phyloP scores from a whole-genome alignment of 1,284 basidiomycete species.

The Erythrobasidium hasegawianum region DNA sequence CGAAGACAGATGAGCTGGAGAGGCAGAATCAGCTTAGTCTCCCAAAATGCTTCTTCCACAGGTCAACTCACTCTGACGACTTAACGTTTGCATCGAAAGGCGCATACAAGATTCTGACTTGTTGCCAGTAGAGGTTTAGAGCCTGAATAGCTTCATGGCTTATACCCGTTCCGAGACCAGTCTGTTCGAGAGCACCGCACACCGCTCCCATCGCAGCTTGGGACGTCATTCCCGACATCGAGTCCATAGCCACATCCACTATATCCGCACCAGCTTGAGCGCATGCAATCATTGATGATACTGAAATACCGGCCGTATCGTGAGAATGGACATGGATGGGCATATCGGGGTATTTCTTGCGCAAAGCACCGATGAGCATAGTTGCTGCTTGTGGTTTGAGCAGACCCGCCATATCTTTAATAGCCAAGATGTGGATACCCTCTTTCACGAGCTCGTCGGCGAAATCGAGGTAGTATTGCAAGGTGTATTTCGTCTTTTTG shows the following conservation, averaged over 20 bases:
- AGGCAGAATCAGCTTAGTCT: slow-evolving; percentile 2
- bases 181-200: slow-evolving; percentile 91
- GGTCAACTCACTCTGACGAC: slow-evolving; percentile 58
- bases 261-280: slow-evolving; percentile 96
- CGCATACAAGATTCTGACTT: slow-evolving; percentile 89
- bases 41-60: background rate
- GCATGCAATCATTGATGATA: slow-evolving; percentile 91
- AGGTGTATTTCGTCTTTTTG: slow-evolving; percentile 95
- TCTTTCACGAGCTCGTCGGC: slow-evolving; percentile 84
- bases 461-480: slow-evolving; percentile 97
- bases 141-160: slow-evolving; percentile 96
- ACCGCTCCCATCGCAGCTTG: slow-evolving; percentile 99
- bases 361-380: slow-evolving; percentile 88
- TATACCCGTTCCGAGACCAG: slow-evolving; percentile 89
- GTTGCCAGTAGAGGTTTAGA: slow-evolving; percentile 97
- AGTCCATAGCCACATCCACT: slow-evolving; percentile 97
- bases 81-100: slow-evolving; percentile 99
- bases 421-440: slow-evolving; percentile 94
- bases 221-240: slow-evolving; percentile 97
- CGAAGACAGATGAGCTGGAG: slow-evolving; percentile 86
- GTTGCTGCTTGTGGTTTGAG: slow-evolving; percentile 92
- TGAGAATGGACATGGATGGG: slow-evolving; percentile 99
- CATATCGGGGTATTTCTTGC: slow-evolving; percentile 92
- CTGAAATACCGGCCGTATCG: slow-evolving; percentile 97
- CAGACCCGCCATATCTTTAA: slow-evolving; percentile 99